A percentile compares a stretch with the other conserved stretches of the same genome.
phyloP scores from a whole-genome alignment of 345 rosid species.

The Cochlearia excelsa region DNA sequence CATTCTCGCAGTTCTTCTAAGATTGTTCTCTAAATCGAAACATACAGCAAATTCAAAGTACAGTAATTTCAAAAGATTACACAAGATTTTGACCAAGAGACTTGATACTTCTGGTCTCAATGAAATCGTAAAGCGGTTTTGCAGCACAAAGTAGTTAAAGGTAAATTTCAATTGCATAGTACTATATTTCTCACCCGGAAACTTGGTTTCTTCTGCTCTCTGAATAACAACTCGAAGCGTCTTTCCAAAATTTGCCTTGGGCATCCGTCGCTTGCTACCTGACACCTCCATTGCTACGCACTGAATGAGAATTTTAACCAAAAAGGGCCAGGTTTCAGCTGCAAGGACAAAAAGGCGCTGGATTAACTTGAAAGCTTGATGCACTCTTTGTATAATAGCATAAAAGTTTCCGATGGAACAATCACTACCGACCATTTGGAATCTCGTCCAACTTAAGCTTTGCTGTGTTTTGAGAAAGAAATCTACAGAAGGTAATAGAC shows the following conservation, averaged over 20 bases:
- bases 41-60: conserved; percentile 9
- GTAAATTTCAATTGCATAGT: neutral
- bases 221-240: conserved; percentile 65
- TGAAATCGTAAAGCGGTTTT: conserved; percentile 49
- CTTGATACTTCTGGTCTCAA: conserved; percentile 45
- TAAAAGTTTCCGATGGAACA: conserved; percentile 3
- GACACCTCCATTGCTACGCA: conserved; percentile 75
- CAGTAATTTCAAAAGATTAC: neutral
- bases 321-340: conserved; percentile 94
- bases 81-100: conserved; percentile 8
- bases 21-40: conserved; percentile 15
- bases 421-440: conserved; percentile 58
- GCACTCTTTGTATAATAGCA: neutral
- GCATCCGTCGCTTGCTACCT: conserved; percentile 62
- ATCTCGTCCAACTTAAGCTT: conserved; percentile 62
- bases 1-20: conserved; percentile 21
- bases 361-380: conserved; percentile 19
- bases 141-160: conserved; percentile 33
- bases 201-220: conserved; percentile 61
- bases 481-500: conserved; percentile 58
- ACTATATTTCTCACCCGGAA: conserved; percentile 52
- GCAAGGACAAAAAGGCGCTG: conserved; percentile 38
- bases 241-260: conserved; percentile 65
- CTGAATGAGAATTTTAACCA: conserved; percentile 56
- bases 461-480: conserved; percentile 61